phyloP scores from a whole-genome alignment of 495 filamentous ascomycete species.

The Penicillium canescens region DNA sequence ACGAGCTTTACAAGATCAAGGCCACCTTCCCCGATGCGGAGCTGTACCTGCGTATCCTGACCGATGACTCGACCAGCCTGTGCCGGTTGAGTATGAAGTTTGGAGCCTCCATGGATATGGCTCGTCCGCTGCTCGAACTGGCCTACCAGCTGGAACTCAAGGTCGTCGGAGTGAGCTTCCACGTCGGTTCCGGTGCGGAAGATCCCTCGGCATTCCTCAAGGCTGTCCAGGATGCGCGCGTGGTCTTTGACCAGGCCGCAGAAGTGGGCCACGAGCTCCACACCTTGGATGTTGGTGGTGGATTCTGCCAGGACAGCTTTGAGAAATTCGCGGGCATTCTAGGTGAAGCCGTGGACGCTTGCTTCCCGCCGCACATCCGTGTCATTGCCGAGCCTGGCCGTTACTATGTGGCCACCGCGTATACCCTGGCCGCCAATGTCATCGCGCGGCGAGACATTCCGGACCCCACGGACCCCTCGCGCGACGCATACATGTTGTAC shows the following conservation, averaged over 20 bases:
- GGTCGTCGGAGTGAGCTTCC: constrained; percentile 95
- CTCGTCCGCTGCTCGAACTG: constrained; percentile 72
- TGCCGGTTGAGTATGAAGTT: constrained; percentile 97
- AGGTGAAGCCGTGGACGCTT: constrained; percentile 74
- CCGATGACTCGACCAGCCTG: constrained; percentile 91
- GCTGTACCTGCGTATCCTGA: constrained; percentile 89
- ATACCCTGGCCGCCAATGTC: constrained; percentile 89
- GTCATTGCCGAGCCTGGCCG: constrained; percentile 96
- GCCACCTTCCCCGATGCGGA: constrained; percentile 84
- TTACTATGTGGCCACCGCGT: constrained; percentile 91
- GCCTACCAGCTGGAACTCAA: constrained; percentile 90
- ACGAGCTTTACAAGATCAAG: constrained; percentile 97
- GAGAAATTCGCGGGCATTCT: constrained; percentile 86
- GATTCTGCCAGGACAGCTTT: constrained; percentile 85
- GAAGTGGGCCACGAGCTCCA: constrained; percentile 76
- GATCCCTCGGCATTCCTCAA: constrained; percentile 86
- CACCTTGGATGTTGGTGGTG: constrained; percentile 92
- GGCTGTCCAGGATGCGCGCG: constrained; percentile 83
- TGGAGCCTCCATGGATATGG: constrained; percentile 82
- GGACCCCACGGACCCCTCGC: constrained; percentile 52
- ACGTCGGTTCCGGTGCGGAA: constrained; percentile 93
- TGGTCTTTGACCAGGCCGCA: constrained; percentile 85
- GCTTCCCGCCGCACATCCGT: constrained; percentile 82
- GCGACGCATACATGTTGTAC: constrained; percentile 88
- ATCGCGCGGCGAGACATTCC: constrained; percentile 91